Percentiles rank a stretch among this genome's conserved stretches.
These are phyloP conservation scores for Chaetothyriales sp. DNA, from an alignment of 2,329 filamentous ascomycete genomes.

Conservation along the genomic window DNA sequence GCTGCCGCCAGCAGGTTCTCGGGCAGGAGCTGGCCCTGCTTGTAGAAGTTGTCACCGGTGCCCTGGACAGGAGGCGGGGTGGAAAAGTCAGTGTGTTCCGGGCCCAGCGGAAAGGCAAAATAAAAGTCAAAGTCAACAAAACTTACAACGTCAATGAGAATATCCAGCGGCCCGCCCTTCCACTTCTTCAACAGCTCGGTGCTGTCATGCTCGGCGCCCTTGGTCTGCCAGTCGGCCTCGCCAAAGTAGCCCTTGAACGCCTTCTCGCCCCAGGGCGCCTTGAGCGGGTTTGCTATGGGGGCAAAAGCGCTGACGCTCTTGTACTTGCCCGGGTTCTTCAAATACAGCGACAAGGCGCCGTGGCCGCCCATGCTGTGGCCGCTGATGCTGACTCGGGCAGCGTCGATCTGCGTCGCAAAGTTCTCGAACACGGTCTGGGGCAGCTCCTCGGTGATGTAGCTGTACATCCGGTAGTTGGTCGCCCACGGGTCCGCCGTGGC, in stretches of 20 bases:
- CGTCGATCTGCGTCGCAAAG: slow-evolving; percentile 55
- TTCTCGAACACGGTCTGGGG: slow-evolving; percentile 56
- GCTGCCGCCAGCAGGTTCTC: slow-evolving; percentile 80
- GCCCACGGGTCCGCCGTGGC: slow-evolving; percentile 61
- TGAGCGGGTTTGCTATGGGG: slow-evolving; percentile 71
- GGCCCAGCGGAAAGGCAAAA: slow-evolving; percentile 41
- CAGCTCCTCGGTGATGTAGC: slow-evolving; percentile 80
- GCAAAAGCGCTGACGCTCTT: slow-evolving; percentile 80
- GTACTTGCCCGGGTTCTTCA: slow-evolving; percentile 83
- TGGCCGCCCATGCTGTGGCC: slow-evolving; percentile 97
- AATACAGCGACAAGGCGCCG: slow-evolving; percentile 78
- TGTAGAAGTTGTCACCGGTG: slow-evolving; percentile 92
- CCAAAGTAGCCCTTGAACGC: slow-evolving; percentile 87
- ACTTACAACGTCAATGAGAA: slow-evolving; percentile 71
- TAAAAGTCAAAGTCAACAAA: slow-evolving; percentile 44
- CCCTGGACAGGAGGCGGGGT: slow-evolving; percentile 46
- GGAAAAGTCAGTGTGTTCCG: slow-evolving; percentile 1
- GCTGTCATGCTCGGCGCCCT: slow-evolving; percentile 82
- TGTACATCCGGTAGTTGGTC: slow-evolving; percentile 82
- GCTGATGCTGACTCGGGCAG: slow-evolving; percentile 59
- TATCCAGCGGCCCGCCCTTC: slow-evolving; percentile 53
- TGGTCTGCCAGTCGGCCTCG: slow-evolving; percentile 46
- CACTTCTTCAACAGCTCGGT: slow-evolving; percentile 72
- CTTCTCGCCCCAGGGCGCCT: slow-evolving; percentile 90
- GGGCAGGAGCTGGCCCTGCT: slow-evolving; percentile 77